These are phyloP conservation scores for Botrytis galanthina DNA, from an alignment of 2,329 filamentous ascomycete species.

Conservation along the genomic window DNA sequence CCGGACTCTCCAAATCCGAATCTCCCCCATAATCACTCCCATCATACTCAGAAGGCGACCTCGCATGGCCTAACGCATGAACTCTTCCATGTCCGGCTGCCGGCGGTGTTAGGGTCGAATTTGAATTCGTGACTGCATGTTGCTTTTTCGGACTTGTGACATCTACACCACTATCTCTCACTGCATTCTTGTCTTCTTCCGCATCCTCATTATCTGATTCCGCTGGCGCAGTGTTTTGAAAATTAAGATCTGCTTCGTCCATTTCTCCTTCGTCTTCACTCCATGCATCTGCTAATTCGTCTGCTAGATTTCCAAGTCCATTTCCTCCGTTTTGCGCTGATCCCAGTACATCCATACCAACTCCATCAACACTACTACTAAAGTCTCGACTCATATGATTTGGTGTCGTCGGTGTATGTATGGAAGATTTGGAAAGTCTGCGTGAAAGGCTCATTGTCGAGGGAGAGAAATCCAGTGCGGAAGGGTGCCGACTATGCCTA, in stretches of 20 bases:
- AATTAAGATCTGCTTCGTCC: slow-evolving; percentile 46
- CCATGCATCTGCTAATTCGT: slow-evolving; percentile 74
- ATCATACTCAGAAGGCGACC: slow-evolving; percentile 61
- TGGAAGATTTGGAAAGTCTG: slow-evolving; percentile 36
- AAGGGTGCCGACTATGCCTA: slow-evolving; percentile 58
- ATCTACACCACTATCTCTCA: slow-evolving; percentile 40
- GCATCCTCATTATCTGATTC: slow-evolving; percentile 22
- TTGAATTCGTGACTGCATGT: slow-evolving; percentile 25
- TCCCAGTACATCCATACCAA: slow-evolving; percentile 32
- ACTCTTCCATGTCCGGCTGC: slow-evolving; percentile 23
- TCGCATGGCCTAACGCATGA: slow-evolving; percentile 53
- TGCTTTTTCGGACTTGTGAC: slow-evolving; percentile 28
- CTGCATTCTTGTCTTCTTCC: slow-evolving; percentile 35
- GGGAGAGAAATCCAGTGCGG: slow-evolving; percentile 48
- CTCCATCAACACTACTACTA: slow-evolving; percentile 3
- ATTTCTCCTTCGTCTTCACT: slow-evolving; percentile 62
- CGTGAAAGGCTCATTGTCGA: slow-evolving; percentile 31
- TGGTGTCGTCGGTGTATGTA: slow-evolving; percentile 34
- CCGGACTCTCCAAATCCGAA: slow-evolving; percentile 66
- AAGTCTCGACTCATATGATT: slow-evolving; percentile 23
- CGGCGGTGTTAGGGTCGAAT: slow-evolving; percentile 30
- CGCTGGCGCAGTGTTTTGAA: slow-evolving; percentile 27
- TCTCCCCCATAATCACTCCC: slow-evolving; percentile 73
- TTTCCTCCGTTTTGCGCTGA: slow-evolving; percentile 45
- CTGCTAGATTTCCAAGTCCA: slow-evolving; percentile 73